Base-by-base conservation (phyloP, 2,329 filamentous ascomycete genomes). In the Phyllosticta ampelicida region DNA sequence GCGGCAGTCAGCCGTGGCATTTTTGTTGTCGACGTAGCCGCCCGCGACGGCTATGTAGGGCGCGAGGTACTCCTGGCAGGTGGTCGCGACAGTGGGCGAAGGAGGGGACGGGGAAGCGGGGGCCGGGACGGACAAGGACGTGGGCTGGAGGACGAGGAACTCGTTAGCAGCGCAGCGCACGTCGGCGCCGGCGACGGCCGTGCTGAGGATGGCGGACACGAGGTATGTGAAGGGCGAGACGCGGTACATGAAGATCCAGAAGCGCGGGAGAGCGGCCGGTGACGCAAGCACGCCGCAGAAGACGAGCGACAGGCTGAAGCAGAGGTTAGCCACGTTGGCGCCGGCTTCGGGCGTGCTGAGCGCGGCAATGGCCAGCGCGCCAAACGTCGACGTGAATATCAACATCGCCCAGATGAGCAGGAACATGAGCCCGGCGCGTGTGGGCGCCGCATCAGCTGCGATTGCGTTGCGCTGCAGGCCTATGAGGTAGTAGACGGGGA, bases 161-260 rank as follows among this genome's bases (percentile, higher is more conserved):
- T 96, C 90, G 67, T 86, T 87, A 5, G 69, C 62, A 0, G 87
- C 82, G 70, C 90, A 96, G 0, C 69, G 63, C 29, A 92, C 83
- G 0, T 73, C 53, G 0, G 82, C 82, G 65, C 86, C 85, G 48
- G 87, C 86, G 5, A 95, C 74, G 2, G 82, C 88, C 0, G 81
- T 81, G 0, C 85, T 80, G 0, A 92, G 71, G 74, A 95, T 84
- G 20, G 85, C 87, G 9, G 80, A 80, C 23, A 92, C 82, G 16
- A 94, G 75, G 69, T 95, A 96, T 0, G 87, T 91, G 65, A 96
- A 87, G 0, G 90, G 90, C 0, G 86, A 90, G 53, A 90, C 74
- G 52, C 86, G 82, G 72, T 92, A 92, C 85, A 90, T 88, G 77
- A 90, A 90, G 64, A 86, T 84, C 87, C 88, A 92, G 78, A 91